Conservation (phyloP, 257 asterid genomes). For the Solanum sejunctum region DNA sequence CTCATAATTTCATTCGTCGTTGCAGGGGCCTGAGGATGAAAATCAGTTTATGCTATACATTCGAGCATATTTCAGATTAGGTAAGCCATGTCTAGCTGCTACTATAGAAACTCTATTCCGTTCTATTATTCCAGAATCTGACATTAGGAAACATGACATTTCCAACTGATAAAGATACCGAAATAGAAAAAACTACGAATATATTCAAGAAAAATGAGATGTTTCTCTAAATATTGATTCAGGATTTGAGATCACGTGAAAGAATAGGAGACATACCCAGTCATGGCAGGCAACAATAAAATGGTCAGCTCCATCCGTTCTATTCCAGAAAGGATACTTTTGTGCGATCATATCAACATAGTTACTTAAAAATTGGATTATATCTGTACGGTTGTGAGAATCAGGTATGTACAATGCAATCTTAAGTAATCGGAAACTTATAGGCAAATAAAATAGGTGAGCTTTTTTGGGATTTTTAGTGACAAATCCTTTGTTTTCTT, state of each 20-base stretch:
- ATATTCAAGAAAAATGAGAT: not conserved
- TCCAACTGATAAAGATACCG: not conserved
- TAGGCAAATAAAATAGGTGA: slow-evolving; percentile 50
- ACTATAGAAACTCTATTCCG: not conserved
- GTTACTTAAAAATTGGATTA: slow-evolving; percentile 15
- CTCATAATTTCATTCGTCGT: slow-evolving; percentile 20
- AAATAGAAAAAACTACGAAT: not conserved
- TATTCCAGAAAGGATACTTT: slow-evolving; percentile 46
- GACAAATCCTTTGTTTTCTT: slow-evolving; percentile 23
- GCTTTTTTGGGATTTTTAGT: slow-evolving; percentile 29
- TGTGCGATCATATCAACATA: slow-evolving; percentile 15
- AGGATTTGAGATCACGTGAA: not conserved
- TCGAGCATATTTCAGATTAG: not conserved
- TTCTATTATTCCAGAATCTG: not conserved
- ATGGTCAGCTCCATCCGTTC: slow-evolving; percentile 51
- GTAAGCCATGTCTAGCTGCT: not conserved
- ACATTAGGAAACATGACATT: not conserved
- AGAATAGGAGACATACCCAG: slow-evolving; percentile 25
- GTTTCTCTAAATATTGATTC: not conserved
- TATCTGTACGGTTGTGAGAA: slow-evolving; percentile 34
- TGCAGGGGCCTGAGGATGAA: slow-evolving; percentile 21
- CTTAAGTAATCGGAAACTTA: slow-evolving; percentile 40
- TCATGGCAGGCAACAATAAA: slow-evolving; percentile 60
- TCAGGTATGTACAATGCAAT: slow-evolving; percentile 28
- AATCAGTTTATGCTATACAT: not conserved